These are phyloP conservation scores for Candida sp. DNA, from an alignment of 1,139 yeast genomes.

Conservation along the genomic window DNA sequence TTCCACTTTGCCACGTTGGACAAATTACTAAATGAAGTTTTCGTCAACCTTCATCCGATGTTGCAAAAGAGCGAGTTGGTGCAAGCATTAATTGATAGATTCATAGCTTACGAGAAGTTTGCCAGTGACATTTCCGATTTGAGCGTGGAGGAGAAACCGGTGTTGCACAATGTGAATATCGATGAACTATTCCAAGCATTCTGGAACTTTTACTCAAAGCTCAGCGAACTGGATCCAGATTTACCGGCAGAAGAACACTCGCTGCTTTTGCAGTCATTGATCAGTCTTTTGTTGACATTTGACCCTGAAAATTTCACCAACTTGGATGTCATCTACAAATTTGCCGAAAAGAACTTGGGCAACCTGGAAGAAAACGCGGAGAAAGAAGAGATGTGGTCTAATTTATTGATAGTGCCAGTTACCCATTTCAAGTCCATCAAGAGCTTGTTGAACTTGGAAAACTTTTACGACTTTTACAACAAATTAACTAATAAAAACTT, in stretches of 20 bases:
- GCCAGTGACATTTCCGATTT: conserved; percentile 21
- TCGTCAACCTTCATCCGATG: conserved; percentile 66
- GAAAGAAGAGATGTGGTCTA: conserved; percentile 49
- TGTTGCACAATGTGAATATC: conserved; percentile 5
- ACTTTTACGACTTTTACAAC: conserved; percentile 46
- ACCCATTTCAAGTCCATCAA: conserved; percentile 38
- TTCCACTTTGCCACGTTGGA: conserved; percentile 83
- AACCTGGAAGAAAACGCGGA: conserved; percentile 13
- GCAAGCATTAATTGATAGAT: conserved; percentile 71
- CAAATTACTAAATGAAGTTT: conserved; percentile 65
- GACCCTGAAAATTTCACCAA: conserved; percentile 67
- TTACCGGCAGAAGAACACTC: conserved; percentile 69
- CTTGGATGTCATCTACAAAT: conserved; percentile 64
- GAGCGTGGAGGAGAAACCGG: conserved; percentile 1
- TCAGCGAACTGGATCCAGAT: conserved; percentile 63
- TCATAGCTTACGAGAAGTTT: conserved; percentile 58
- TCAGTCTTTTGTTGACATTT: conserved; percentile 67
- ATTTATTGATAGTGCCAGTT: conserved; percentile 63
- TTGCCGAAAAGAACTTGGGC: conserved; percentile 53
- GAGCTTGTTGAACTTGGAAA: conserved; percentile 33
- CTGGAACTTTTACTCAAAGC: conserved; percentile 63
- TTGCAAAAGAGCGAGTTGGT: conserved; percentile 72
- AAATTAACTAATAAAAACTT: conserved; percentile 34
- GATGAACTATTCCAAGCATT: conserved; percentile 57
- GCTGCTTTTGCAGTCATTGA: conserved; percentile 64